Evolutionary conservation across 2,329 filamentous ascomycete species (phyloP).

Genomic region (Colletotrichum orchidophilum): DNA sequence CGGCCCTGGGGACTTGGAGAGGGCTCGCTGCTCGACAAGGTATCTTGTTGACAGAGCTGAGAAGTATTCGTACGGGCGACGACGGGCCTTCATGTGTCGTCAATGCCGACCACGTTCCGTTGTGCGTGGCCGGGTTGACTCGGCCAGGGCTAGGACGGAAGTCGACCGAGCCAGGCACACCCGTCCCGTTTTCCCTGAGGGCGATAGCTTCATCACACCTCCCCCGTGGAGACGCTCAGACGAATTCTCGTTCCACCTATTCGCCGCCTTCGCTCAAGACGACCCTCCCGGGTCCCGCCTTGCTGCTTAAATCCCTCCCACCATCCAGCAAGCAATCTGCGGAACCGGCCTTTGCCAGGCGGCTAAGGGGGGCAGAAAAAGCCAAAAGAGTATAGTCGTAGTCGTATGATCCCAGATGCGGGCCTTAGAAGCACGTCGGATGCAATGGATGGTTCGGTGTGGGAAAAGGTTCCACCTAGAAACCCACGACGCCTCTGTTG

Average conservation of each 20-base stretch:
- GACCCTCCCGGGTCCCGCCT: constrained; percentile 23
- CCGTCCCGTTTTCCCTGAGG: neutral
- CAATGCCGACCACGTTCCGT: constrained; percentile 26
- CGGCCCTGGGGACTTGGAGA: neutral
- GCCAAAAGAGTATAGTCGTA: neutral
- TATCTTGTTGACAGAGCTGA: neutral
- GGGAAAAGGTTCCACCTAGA: neutral
- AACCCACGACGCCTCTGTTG: neutral
- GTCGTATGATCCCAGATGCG: constrained; percentile 7
- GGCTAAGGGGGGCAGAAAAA: neutral
- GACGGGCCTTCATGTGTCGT: constrained; percentile 13
- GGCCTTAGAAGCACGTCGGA: neutral
- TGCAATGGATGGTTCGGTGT: constrained; percentile 13
- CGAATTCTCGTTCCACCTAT: constrained; percentile 7
- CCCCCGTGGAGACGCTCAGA: constrained; percentile 24
- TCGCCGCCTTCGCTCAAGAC: neutral
- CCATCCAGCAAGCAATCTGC: neutral
- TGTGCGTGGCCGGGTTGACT: constrained; percentile 17
- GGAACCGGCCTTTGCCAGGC: constrained; percentile 6
- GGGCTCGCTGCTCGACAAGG: neutral
- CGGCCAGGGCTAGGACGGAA: constrained; percentile 33
- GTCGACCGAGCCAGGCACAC: constrained; percentile 29
- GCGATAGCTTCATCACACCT: constrained; percentile 22
- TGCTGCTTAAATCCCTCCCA: constrained; percentile 21
- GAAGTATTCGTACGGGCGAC: neutral